Evolutionary conservation across 352 stramenopile genomes (phyloP).

Genomic region (Paralagenidium karlingii): DNA sequence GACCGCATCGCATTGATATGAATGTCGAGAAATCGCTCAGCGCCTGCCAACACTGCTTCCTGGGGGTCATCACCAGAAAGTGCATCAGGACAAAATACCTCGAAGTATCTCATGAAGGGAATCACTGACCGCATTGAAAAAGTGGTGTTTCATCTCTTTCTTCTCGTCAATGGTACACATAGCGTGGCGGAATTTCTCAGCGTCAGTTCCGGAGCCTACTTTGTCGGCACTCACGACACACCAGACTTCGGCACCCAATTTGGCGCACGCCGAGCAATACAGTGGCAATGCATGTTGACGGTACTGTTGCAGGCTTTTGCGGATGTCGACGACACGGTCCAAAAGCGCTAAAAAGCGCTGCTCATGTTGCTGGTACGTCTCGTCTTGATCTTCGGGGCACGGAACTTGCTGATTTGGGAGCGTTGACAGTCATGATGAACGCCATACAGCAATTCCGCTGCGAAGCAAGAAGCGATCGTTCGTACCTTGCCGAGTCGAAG

Average conservation of each 20-base stretch:
- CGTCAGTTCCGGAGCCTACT: conserved; percentile 41
- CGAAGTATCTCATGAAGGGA: not conserved
- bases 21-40: conserved; percentile 53
- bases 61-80: too few species aligned
- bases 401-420: too few species aligned
- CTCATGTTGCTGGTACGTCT: conserved; percentile 56
- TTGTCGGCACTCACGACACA: conserved; percentile 55
- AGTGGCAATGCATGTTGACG: conserved; percentile 35
- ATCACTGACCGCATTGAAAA: conserved; percentile 40
- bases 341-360: conserved; percentile 52
- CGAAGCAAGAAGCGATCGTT: too few species aligned
- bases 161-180: conserved; percentile 70
- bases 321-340: conserved; percentile 62
- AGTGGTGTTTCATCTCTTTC: conserved; percentile 62
- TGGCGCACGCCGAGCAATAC: conserved; percentile 48
- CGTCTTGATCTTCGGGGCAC: conserved; percentile 21
- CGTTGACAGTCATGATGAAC: too few species aligned
- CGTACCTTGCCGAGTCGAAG: conserved; percentile 38
- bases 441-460: too few species aligned
- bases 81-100: not conserved
- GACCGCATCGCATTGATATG: conserved; percentile 71
- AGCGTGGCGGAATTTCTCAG: conserved; percentile 55
- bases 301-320: conserved; percentile 54
- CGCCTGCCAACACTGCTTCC: conserved; percentile 45
- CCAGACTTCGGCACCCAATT: conserved; percentile 56